phyloP scores from a whole-genome alignment of 2,329 filamentous ascomycete species.

The Pseudogymnoascus destructans region DNA sequence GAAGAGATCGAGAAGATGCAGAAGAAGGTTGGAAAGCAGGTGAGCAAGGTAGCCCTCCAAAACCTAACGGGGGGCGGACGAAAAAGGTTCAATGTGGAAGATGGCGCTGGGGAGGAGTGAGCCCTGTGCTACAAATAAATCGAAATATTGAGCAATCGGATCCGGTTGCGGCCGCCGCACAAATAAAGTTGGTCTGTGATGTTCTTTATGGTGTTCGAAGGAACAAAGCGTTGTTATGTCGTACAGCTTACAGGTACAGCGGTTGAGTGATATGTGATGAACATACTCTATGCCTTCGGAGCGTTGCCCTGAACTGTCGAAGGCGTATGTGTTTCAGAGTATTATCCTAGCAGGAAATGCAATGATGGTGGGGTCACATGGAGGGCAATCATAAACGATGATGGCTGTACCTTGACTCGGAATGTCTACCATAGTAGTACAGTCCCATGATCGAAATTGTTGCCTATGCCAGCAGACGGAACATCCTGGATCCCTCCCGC shows the following conservation, averaged over 20 bases:
- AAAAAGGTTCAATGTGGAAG: constrained; percentile 78
- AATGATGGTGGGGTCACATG: not conserved
- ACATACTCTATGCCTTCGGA: not conserved
- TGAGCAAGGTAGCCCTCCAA: constrained; percentile 81
- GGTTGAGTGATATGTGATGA: not conserved
- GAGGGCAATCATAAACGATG: not conserved
- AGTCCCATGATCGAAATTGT: not conserved
- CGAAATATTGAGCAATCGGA: constrained; percentile 6
- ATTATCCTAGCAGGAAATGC: not conserved
- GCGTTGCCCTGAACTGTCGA: not conserved
- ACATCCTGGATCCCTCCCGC: not conserved
- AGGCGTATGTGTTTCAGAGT: not conserved
- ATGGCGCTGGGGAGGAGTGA: constrained; percentile 42
- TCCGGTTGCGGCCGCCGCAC: not conserved
- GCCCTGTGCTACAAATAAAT: constrained; percentile 2
- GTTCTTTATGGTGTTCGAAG: not conserved
- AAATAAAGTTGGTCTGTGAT: not conserved
- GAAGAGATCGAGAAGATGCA: constrained; percentile 96
- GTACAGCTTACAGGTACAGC: not conserved
- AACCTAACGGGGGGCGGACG: constrained; percentile 72
- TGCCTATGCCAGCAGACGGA: not conserved
- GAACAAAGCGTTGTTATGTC: constrained; percentile 4
- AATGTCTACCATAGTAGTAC: not conserved
- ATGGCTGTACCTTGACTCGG: not conserved
- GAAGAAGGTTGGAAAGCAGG: constrained; percentile 82